Base-by-base conservation (phyloP, 768 basidiomycete genomes). In the Rhizopogon vesiculosus region DNA sequence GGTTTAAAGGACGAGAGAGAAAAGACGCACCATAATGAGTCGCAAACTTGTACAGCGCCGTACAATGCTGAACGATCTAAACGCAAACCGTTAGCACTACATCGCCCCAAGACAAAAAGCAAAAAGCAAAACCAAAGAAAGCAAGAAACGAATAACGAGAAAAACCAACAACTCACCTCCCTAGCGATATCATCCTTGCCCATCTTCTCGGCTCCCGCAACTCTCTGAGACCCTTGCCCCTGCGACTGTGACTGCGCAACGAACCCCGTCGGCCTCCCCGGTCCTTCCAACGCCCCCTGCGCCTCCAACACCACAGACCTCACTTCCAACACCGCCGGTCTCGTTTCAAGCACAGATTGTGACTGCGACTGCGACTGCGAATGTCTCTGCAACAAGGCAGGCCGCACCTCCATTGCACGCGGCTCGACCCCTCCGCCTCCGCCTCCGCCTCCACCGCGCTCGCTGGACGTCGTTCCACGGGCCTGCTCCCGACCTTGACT, bases 31-130 rank as follows among this genome's bases (percentile, higher is more conserved):
- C 84, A 68, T 86, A 90, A 62, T 78, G 82, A 50, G 72, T 78
- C 9, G 89, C 86, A 64, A 91, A 91, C 12, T 73, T 54, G 63
- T 85, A 85, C 49, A 91, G 61, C 41, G 76, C 72, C 41, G 71
- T 74, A 57, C 89, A 91, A 61, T 85, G 84, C 56, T 80, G 74
- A 53, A 81, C 66, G 45, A 87, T 83, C 78, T 64, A 3, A 69
- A 58, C 18, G 19, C 13, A 62, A 74, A 75, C 29, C n/a, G 3
- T 61, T 53, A 69, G 42, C 38, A 63, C 66, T 48, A 67, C 62
- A 8, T 59, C 58, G 66, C 57, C 56, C 16, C 65, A 65, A 28
- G n/a, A n/a, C n/a, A n/a, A n/a, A n/a, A 59, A 56, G 51, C 65
- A 65, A 42, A 57, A 25, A 25, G 25, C 25, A 25, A 25, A 25